Evolutionary conservation across 1,284 basidiomycete species (phyloP).

Genomic region (Anthracocystis panici-leucophaei): DNA sequence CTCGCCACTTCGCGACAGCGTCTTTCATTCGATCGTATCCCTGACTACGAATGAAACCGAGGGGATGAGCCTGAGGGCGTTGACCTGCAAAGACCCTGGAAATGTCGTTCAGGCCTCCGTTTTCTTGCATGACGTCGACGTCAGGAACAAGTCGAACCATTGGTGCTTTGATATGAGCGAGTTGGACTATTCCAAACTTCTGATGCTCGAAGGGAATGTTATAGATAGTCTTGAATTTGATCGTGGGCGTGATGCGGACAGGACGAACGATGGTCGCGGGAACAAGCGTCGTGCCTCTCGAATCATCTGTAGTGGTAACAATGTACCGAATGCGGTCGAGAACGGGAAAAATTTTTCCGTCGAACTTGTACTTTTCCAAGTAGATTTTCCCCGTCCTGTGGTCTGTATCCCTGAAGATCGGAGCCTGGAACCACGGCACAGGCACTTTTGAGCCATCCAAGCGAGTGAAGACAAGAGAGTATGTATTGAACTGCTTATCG

Average conservation of each 20-base stretch:
- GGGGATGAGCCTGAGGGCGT: background rate
- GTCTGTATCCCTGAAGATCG: background rate
- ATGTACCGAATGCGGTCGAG: conserved; percentile 10
- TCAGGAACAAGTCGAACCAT: background rate
- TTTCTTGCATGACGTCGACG: background rate
- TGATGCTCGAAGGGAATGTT: background rate
- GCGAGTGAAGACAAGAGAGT: background rate
- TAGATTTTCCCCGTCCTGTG: background rate
- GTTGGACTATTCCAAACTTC: background rate
- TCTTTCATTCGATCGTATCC: background rate
- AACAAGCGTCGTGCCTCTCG: background rate
- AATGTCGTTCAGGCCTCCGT: too few species aligned
- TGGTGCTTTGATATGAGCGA: background rate
- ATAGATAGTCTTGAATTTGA: conserved; percentile 4
- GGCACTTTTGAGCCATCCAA: background rate
- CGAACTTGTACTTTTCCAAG: background rate
- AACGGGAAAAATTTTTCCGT: background rate
- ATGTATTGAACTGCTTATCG: background rate
- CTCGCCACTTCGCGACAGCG: too few species aligned
- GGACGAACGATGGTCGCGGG: conserved; percentile 20
- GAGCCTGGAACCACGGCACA: conserved; percentile 17
- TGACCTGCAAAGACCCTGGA: too few species aligned
- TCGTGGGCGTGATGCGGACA: background rate
- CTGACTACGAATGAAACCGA: background rate
- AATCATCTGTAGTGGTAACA: too few species aligned